Evolutionary conservation across 1,139 yeast genomes (phyloP), one percentile per base, ranked within the genome.

Genomic region (Yamadazyma triangularis): DNA sequence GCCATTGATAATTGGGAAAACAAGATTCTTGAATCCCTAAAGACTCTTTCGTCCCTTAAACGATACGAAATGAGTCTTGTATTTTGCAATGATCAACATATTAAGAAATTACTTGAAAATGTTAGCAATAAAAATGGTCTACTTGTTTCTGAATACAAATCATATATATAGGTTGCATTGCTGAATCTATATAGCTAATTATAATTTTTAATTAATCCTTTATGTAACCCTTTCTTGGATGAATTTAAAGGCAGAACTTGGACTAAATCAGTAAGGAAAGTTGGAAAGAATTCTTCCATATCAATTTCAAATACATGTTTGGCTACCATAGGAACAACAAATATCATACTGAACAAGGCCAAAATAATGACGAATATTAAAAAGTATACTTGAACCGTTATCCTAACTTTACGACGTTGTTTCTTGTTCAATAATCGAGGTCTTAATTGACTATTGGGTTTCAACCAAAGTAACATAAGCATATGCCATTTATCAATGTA

Each of bases 401-500:
- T 38, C 24, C 58, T 48, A 16, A 63, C 49, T 8, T 40, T 46
- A 18, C 56, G 32, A 56, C 56, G 29, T 51, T 55, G 43, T 46
- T 59, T 45, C 70, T 64, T 38, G 40, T 61, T 48, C 11, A 60
- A 43, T 13, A 63, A 44, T 35, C 72, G 53, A 34, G 72, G 55
- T 28, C 72, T 56, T 27, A 73, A 50, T 42, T 76, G 72, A 39
- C 63, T 53, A 2, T 73, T 68, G 1, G 95, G 95, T 29, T 67
- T 71, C 32, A 86, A 60, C 96, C 96, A 88, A 52, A 87, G 77
- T 27, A 88, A 61, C 70, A 84, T 71, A 56, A 80, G 62, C 1
- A 93, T 76, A 50, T 88, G 96, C 79, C 87, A 77, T 34, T 70
- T 70, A 50, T 86, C 91, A 28, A 73, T 60, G 42, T 65, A 73